Conservation (phyloP, 495 filamentous ascomycete genomes). For the Xylaria scruposa region DNA sequence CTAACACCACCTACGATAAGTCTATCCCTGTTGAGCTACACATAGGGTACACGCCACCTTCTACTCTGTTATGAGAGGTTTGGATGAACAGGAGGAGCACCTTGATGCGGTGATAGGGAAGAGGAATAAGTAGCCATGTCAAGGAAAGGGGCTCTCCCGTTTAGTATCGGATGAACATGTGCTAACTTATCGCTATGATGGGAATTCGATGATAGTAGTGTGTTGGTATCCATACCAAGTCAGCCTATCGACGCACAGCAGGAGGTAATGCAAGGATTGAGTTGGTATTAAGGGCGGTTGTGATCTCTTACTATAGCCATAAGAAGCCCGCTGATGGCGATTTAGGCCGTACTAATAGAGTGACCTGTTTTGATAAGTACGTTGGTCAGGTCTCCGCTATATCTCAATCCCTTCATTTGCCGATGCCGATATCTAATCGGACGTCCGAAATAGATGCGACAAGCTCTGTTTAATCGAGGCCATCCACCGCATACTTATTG, state of each 20-base stretch:
- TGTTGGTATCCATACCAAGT: not conserved
- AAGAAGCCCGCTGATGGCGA: not conserved
- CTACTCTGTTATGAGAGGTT: constrained; percentile 4
- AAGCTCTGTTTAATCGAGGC: no score
- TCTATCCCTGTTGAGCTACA: not conserved
- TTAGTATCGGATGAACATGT: constrained; percentile 2
- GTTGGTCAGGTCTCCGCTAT: not conserved
- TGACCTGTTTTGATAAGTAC: not conserved
- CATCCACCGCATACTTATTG: no score
- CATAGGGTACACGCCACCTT: not conserved
- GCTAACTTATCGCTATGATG: constrained; percentile 1
- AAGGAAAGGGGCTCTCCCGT: not conserved
- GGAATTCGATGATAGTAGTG: not conserved
- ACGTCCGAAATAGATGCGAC: not conserved
- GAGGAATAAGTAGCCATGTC: not conserved
- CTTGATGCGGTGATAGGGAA: not conserved
- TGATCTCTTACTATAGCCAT: not conserved
- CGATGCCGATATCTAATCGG: not conserved
- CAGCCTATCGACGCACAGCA: not conserved
- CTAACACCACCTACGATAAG: not conserved
- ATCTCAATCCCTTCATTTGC: not conserved
- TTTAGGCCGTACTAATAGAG: not conserved
- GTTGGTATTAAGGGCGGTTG: not conserved
- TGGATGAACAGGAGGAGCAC: not conserved
- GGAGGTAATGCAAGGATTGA: not conserved